These are phyloP conservation scores for Cordia subcordata DNA, from an alignment of 257 asterid species.

Conservation along the genomic window DNA sequence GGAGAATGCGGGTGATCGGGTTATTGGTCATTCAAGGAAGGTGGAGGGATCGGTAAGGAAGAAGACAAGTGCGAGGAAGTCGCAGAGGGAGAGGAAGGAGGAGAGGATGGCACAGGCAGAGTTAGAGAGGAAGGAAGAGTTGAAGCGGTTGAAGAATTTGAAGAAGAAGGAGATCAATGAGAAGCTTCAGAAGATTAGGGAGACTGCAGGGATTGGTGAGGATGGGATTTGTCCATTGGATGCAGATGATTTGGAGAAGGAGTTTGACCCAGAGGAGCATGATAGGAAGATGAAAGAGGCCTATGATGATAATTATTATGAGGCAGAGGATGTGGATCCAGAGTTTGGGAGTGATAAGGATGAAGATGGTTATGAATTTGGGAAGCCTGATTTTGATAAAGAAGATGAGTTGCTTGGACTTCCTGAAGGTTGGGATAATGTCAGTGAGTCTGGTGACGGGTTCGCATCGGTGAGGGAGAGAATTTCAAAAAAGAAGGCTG, in stretches of 20 bases:
- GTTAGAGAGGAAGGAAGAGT: conserved; percentile 66
- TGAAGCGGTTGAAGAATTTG: conserved; percentile 78
- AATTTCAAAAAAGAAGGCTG: conserved; percentile 30
- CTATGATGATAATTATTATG: conserved; percentile 58
- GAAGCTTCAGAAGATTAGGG: conserved; percentile 73
- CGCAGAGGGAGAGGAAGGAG: conserved; percentile 82
- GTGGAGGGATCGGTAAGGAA: conserved; percentile 92
- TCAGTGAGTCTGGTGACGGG: conserved; percentile 34
- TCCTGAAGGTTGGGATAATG: conserved; percentile 58
- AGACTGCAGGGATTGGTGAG: conserved; percentile 62
- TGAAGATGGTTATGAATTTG: conserved; percentile 36
- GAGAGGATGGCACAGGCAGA: conserved; percentile 64
- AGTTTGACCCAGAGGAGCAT: conserved; percentile 66
- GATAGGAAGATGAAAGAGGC: conserved; percentile 74
- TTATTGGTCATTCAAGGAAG: conserved; percentile 59
- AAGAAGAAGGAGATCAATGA: conserved; percentile 79
- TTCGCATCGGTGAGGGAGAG: conserved; percentile 47
- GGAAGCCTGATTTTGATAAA: conserved; percentile 75
- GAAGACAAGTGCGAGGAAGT: conserved; percentile 56
- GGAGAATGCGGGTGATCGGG: conserved; percentile 79
- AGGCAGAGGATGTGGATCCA: conserved; percentile 56
- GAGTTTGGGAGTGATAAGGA: conserved; percentile 56
- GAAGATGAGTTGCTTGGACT: conserved; percentile 90
- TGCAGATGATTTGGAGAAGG: conserved; percentile 66
- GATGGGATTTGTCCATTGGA: conserved; percentile 41